Conservation (phyloP, 768 basidiomycete species). For the Pulveroboletus sp. region DNA sequence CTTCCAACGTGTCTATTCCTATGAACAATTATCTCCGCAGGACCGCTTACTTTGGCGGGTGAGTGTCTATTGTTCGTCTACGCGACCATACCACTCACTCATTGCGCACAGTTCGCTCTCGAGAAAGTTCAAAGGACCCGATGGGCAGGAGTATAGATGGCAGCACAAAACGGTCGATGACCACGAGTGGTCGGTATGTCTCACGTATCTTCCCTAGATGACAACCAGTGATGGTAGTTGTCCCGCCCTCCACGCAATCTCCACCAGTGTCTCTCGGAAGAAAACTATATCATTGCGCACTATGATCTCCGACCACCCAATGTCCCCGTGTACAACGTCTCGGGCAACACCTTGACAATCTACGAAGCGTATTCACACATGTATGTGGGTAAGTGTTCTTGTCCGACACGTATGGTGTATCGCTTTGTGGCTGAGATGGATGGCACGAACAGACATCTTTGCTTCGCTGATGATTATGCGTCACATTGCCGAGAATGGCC, state of each 20-base stretch:
- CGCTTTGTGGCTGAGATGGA: too few species aligned
- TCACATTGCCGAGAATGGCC: constrained; percentile 51
- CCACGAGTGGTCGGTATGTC: constrained; percentile 76
- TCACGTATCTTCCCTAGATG: constrained; percentile 12
- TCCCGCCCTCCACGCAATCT: neutral
- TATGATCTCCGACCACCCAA: constrained; percentile 59
- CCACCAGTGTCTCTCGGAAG: constrained; percentile 51
- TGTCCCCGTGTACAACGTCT: constrained; percentile 55
- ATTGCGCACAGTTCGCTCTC: constrained; percentile 51
- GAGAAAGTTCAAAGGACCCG: constrained; percentile 65
- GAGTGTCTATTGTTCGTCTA: constrained; percentile 20
- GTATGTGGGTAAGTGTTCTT: constrained; percentile 45
- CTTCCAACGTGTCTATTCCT: constrained; percentile 42
- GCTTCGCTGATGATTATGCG: constrained; percentile 64
- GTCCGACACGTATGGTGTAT: neutral
- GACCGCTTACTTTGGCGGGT: constrained; percentile 66
- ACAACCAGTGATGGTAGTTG: constrained; percentile 4
- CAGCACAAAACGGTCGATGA: constrained; percentile 49
- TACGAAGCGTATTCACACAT: constrained; percentile 53
- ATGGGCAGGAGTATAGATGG: constrained; percentile 74
- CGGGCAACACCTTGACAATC: constrained; percentile 62
- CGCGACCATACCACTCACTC: too few species aligned
- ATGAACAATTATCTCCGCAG: constrained; percentile 67
- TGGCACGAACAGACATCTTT: constrained; percentile 44
- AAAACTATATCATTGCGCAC: constrained; percentile 59